Base-by-base conservation (phyloP, 192 early-diverging fungal genomes). In the Pilaira anomala region DNA sequence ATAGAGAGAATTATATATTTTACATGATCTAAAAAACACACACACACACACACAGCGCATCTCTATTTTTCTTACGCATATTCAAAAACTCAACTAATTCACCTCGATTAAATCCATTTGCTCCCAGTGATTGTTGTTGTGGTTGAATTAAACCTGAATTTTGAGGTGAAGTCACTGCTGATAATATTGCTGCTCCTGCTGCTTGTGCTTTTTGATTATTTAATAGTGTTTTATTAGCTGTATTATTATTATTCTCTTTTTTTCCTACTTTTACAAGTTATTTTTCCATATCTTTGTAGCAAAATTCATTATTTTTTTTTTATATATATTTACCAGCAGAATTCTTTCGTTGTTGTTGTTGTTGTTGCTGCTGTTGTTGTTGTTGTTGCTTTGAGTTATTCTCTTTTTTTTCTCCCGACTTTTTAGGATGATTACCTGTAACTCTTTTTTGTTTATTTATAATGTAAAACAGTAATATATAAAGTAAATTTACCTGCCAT, bases 111-210 rank as follows among this genome's bases (percentile, higher is more conserved):
- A 57, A 41, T 24, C 55, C 55, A 42, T 57, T 57, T 3, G 21
- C 0, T 22, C 55, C 39, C 8, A 57, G n/a, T n/a, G 33, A n/a
- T 24, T 57, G 55, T 5, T 33, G 55, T 22, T 57, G 55, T 57
- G 36, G 55, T 22, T 40, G 55, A 13, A 13, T 18, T 46, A 13
- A 46, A 12, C 7, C 39, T 8, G 55, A 28, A 24, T 7, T 57
- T 16, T 28, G 36, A 57, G 55, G 55, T 13, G 55, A 57, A 9
- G 55, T 57, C 18, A 57, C 55, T 42, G 55, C 55, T 57, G 55
- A 57, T 41, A 57, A 57, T 36, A 57, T 57, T 16, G 55, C 55
- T 36, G 55, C 55, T 57, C 55, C 55, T 6, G 55, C 55, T 57
- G 55, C 55, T 19, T 57, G 33, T 41, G 55, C 29, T 14, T 14